Evolutionary conservation across 2,329 filamentous ascomycete species (phyloP).

Genomic region (Curvularia sp.): DNA sequence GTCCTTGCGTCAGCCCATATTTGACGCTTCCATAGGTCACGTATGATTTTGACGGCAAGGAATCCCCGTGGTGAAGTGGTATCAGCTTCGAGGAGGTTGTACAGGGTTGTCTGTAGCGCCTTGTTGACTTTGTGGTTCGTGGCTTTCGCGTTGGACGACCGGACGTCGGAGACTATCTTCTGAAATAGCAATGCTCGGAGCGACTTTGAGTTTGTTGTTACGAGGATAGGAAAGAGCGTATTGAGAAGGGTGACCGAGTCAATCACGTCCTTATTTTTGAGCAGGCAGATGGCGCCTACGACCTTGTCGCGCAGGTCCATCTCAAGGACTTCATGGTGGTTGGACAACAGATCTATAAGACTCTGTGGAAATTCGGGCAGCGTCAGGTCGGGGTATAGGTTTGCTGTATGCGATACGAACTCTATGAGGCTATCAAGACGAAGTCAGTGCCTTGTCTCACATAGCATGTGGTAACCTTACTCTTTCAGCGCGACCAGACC

Average conservation of each 20-base stretch:
- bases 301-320: slow-evolving; percentile 75
- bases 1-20: slow-evolving; percentile 94
- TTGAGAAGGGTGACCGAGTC: slow-evolving; percentile 82
- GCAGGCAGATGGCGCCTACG: slow-evolving; percentile 84
- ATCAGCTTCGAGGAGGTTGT: slow-evolving; percentile 88
- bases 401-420: slow-evolving; percentile 90
- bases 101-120: slow-evolving; percentile 90
- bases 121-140: slow-evolving; percentile 93
- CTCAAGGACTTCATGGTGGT: slow-evolving; percentile 84
- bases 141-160: slow-evolving; percentile 83
- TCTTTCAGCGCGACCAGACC: slow-evolving; percentile 87
- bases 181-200: slow-evolving; percentile 82
- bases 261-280: slow-evolving; percentile 90
- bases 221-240: slow-evolving; percentile 91
- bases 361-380: slow-evolving; percentile 74
- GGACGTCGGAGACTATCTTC: slow-evolving; percentile 90
- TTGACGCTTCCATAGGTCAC: slow-evolving; percentile 95
- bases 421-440: slow-evolving; percentile 69
- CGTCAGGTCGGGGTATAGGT: slow-evolving; percentile 87
- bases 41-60: slow-evolving; percentile 94
- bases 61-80: slow-evolving; percentile 83
- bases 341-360: slow-evolving; percentile 78
- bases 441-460: neutral
- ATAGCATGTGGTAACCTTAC: slow-evolving; percentile 1
- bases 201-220: slow-evolving; percentile 90